Conservation (phyloP, 2,329 filamentous ascomycete genomes). For the Akanthomyces muscarius region DNA sequence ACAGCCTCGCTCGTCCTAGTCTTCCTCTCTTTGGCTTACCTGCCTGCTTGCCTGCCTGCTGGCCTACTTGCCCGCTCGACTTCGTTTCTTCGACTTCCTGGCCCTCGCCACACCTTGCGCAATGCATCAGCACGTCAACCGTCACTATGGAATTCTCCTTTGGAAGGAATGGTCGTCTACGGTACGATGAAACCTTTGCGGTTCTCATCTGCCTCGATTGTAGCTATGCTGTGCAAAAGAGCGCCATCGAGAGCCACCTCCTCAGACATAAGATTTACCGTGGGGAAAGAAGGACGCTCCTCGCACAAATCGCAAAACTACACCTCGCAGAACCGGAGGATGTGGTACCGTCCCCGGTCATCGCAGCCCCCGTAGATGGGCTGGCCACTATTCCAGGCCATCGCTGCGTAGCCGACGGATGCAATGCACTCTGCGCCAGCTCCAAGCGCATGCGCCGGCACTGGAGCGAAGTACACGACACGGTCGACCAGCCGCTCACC, state of each 20-base stretch:
- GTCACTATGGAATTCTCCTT: not conserved
- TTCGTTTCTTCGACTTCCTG: not conserved
- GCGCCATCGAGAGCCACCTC: conserved; percentile 33
- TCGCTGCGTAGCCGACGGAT: conserved; percentile 26
- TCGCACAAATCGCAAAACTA: conserved; percentile 25
- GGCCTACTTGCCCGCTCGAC: not conserved
- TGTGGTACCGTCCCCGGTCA: conserved; percentile 24
- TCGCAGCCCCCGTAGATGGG: conserved; percentile 24
- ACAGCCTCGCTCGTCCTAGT: not conserved
- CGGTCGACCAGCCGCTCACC: conserved; percentile 12
- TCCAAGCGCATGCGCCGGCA: conserved; percentile 33
- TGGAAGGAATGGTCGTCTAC: not conserved
- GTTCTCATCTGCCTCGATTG: conserved; percentile 34
- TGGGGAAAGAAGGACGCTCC: conserved; percentile 26
- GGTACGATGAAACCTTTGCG: not conserved
- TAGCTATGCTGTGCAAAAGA: conserved; percentile 35
- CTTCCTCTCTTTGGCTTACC: not conserved
- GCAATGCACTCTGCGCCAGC: conserved; percentile 30
- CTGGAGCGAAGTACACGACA: conserved; percentile 27
- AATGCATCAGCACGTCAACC: conserved; percentile 4
- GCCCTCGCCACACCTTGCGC: not conserved
- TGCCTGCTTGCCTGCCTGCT: not conserved
- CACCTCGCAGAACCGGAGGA: conserved; percentile 30
- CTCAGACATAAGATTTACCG: conserved; percentile 36
- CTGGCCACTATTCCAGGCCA: conserved; percentile 29